Evolutionary conservation across 176 grass and related monocot species (phyloP).

Genomic region (Hsuehochloa calcarea): DNA sequence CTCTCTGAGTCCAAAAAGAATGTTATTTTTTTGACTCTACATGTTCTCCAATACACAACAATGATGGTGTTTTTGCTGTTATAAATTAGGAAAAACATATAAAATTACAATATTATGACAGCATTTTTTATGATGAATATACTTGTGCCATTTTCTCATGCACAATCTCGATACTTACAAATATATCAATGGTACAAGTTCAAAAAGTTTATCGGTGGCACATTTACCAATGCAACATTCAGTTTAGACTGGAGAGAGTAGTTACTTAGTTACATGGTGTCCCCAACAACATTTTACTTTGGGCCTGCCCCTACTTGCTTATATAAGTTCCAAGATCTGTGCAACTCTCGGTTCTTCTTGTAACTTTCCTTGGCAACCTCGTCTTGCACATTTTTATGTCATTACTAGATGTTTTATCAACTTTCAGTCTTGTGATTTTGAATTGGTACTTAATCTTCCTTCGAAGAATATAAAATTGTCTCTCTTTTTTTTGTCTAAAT

Average conservation of each 20-base stretch:
- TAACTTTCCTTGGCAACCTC: background rate
- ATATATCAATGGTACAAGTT: background rate
- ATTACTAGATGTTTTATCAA: background rate
- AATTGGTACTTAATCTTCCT: background rate
- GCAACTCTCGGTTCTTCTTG: background rate
- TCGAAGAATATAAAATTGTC: background rate
- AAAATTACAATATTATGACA: background rate
- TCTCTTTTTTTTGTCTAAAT: background rate
- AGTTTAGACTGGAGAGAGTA: background rate
- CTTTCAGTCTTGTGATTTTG: background rate
- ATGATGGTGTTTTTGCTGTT: background rate
- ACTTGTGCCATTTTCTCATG: background rate
- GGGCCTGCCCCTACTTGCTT: background rate
- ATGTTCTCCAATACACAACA: background rate
- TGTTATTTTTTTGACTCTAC: background rate
- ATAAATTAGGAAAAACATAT: background rate
- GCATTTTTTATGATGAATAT: background rate
- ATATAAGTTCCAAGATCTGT: background rate
- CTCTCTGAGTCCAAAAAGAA: background rate
- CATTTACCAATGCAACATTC: background rate
- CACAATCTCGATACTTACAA: background rate
- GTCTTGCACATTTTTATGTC: background rate
- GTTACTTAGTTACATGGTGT: slow-evolving; percentile 4
- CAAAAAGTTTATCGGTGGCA: background rate
- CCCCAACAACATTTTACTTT: background rate